Conservation (phyloP, 2,329 filamentous ascomycete genomes). For the Herpotrichia juniperi region DNA sequence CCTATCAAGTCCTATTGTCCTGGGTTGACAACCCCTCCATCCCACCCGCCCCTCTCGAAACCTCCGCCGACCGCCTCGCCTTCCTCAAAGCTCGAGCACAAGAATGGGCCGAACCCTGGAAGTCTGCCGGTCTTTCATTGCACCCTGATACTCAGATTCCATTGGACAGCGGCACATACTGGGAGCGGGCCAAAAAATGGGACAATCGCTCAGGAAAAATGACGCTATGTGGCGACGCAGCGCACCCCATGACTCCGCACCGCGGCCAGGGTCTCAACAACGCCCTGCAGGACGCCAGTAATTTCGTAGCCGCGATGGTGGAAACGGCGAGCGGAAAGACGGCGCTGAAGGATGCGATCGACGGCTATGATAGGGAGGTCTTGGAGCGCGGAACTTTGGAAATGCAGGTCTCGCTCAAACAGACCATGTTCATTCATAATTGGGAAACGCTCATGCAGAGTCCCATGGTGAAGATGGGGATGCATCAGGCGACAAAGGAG, state of each 20-base stretch:
- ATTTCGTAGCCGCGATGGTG: slow-evolving; percentile 24
- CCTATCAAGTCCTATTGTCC: slow-evolving; percentile 34
- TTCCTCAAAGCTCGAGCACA: slow-evolving; percentile 27
- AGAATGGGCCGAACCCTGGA: slow-evolving; percentile 38
- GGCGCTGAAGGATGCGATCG: slow-evolving; percentile 22
- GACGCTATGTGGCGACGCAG: slow-evolving; percentile 45
- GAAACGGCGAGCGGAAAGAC: slow-evolving; percentile 8
- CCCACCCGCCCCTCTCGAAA: slow-evolving; percentile 16
- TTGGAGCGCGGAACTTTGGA: slow-evolving; percentile 52
- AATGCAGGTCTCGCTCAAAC: slow-evolving; percentile 50
- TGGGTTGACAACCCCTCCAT: slow-evolving; percentile 25
- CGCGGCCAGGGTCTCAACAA: slow-evolving; percentile 45
- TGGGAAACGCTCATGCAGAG: slow-evolving; percentile 34
- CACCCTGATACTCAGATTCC: slow-evolving; percentile 27
- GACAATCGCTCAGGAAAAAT: slow-evolving; percentile 37
- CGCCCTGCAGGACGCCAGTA: slow-evolving; percentile 37
- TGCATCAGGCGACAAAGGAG: slow-evolving; percentile 16
- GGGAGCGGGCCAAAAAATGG: slow-evolving; percentile 36
- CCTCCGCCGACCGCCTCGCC: slow-evolving; percentile 20
- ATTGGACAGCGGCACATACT: slow-evolving; percentile 37
- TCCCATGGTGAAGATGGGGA: slow-evolving; percentile 33
- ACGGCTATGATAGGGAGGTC: slow-evolving; percentile 43
- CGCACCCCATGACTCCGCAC: slow-evolving; percentile 47
- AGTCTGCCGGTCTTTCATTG: slow-evolving; percentile 29
- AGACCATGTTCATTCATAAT: slow-evolving; percentile 56